These are phyloP conservation scores for Talaromyces thailandensis DNA, from an alignment of 495 filamentous ascomycete species.

Conservation along the genomic window DNA sequence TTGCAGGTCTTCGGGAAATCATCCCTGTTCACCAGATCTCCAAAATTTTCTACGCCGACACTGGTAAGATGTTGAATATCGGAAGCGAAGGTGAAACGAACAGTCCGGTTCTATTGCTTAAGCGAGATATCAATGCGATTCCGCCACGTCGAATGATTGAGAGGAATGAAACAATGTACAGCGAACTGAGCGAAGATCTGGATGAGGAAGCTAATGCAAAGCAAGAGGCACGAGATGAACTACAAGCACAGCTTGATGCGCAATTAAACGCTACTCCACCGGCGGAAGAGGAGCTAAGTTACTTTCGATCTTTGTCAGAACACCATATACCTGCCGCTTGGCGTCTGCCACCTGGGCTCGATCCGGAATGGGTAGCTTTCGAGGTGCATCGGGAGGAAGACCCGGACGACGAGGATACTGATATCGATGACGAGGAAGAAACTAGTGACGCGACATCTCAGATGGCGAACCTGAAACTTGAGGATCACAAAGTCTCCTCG, in stretches of 20 bases:
- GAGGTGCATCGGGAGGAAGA: slow-evolving; percentile 70
- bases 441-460: neutral
- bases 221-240: slow-evolving; percentile 31
- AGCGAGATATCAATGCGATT: slow-evolving; percentile 68
- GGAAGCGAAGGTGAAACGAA: slow-evolving; percentile 67
- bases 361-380: slow-evolving; percentile 93
- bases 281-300: slow-evolving; percentile 8
- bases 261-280: slow-evolving; percentile 50
- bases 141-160: slow-evolving; percentile 62
- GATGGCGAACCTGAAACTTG: slow-evolving; percentile 11
- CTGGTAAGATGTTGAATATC: slow-evolving; percentile 89
- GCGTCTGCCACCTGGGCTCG: slow-evolving; percentile 68
- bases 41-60: slow-evolving; percentile 97
- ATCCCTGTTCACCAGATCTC: slow-evolving; percentile 87
- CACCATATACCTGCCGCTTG: slow-evolving; percentile 40
- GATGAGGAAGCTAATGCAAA: slow-evolving; percentile 5
- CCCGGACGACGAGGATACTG: slow-evolving; percentile 41
- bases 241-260: slow-evolving; percentile 57
- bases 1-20: slow-evolving; percentile 73
- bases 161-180: slow-evolving; percentile 28
- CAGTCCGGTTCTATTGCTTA: slow-evolving; percentile 79
- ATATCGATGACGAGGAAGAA: slow-evolving; percentile 40
- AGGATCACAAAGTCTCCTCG: slow-evolving; percentile 18
- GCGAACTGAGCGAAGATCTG: slow-evolving; percentile 10
- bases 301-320: slow-evolving; percentile 20